Conservation (phyloP, 306 rosid genomes). For the Cucumis cinereus region DNA sequence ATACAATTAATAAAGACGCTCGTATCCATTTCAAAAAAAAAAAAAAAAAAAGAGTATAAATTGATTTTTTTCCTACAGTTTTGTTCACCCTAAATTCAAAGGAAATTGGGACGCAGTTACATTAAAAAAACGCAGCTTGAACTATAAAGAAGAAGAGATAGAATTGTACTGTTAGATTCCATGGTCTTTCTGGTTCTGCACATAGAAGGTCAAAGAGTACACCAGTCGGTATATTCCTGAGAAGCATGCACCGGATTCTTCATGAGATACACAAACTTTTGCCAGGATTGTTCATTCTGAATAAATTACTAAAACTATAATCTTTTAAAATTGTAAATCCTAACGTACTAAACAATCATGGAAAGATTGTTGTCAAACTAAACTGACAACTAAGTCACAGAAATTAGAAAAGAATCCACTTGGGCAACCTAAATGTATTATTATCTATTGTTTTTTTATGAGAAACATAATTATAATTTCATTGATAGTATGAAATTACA, state of each 20-base stretch:
- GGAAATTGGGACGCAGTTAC: background rate
- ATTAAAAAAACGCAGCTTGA: background rate
- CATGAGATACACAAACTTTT: background rate
- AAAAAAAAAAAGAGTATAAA: background rate
- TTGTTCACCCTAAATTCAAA: background rate
- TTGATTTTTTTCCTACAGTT: too few species aligned
- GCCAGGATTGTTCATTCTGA: background rate
- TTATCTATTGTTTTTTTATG: background rate
- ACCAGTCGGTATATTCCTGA: constrained; percentile 85
- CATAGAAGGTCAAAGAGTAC: constrained; percentile 95
- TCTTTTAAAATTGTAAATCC: background rate
- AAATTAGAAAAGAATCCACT: background rate
- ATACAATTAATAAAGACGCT: too few species aligned
- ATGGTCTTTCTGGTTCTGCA: constrained; percentile 83
- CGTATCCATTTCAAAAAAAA: too few species aligned
- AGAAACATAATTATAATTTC: too few species aligned
- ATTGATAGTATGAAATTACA: too few species aligned
- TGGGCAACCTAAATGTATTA: background rate
- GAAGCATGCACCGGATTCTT: background rate
- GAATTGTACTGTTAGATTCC: constrained; percentile 63
- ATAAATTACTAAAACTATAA: background rate
- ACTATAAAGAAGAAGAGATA: background rate
- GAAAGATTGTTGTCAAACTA: background rate
- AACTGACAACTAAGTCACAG: background rate
- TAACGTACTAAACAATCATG: background rate